Evolutionary conservation across 2,329 filamentous ascomycete species (phyloP).

Genomic region (Zarea fungicola): DNA sequence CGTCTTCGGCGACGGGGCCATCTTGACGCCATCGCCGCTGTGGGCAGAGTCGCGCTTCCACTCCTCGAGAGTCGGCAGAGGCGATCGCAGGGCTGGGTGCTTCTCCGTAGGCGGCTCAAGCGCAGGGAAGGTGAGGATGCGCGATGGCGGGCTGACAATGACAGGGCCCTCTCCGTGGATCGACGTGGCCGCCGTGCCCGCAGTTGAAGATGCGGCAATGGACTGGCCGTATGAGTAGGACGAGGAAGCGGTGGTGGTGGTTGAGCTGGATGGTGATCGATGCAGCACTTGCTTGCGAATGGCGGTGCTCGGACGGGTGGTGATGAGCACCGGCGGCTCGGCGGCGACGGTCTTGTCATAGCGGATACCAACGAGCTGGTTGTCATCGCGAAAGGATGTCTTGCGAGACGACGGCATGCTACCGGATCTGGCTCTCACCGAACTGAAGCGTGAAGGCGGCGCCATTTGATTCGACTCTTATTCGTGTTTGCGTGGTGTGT

Average conservation of each 20-base stretch:
- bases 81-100: constrained; percentile 45
- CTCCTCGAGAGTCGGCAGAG: constrained; percentile 28
- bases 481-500: no score
- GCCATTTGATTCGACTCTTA: constrained; percentile 4
- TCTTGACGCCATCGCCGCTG: constrained; percentile 39
- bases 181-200: constrained; percentile 13
- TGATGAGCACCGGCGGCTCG: constrained; percentile 51
- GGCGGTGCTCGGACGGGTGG: constrained; percentile 38
- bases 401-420: constrained; percentile 29
- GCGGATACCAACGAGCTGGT: constrained; percentile 47
- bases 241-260: constrained; percentile 21
- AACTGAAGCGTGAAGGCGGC: constrained; percentile 2
- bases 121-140: constrained; percentile 20
- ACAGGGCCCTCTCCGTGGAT: constrained; percentile 20
- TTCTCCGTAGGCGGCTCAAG: constrained; percentile 44
- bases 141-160: constrained; percentile 23
- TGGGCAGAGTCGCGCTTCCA: constrained; percentile 53
- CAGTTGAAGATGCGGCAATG: constrained; percentile 6
- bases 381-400: constrained; percentile 41
- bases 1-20: constrained; percentile 33
- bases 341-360: constrained; percentile 58
- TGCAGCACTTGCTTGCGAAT: constrained; percentile 9
- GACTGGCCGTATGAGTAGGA: constrained; percentile 18
- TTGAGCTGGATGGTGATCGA: constrained; percentile 18
- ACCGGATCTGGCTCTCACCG: neutral